phyloP scores from a whole-genome alignment of 441 rosid genomes.

The Populus hybrid region DNA sequence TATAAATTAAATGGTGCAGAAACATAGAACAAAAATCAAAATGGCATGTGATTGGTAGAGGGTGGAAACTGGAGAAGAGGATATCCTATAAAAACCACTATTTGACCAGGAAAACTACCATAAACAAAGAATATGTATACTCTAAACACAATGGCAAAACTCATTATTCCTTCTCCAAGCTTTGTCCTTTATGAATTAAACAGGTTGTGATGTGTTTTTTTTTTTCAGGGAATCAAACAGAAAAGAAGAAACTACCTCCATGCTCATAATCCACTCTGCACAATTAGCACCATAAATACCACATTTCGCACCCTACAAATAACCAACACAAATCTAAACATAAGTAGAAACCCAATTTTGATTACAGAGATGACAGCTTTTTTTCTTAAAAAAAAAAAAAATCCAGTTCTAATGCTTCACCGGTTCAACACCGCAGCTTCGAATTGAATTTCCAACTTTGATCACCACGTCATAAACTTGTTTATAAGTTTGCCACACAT shows the following conservation, averaged over 20 bases:
- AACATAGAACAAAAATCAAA: too few species aligned
- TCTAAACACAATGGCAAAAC: neutral
- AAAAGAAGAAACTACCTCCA: conserved; percentile 60
- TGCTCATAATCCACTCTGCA: conserved; percentile 91
- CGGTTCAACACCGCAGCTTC: conserved; percentile 72
- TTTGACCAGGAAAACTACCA: neutral
- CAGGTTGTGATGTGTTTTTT: neutral
- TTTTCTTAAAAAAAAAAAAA: too few species aligned
- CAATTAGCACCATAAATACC: conserved; percentile 89
- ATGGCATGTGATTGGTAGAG: neutral
- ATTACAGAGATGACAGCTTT: neutral
- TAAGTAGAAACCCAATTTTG: neutral
- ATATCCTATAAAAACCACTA: neutral
- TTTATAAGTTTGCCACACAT: conserved; percentile 77
- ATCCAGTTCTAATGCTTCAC: conserved; percentile 29
- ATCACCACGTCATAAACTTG: conserved; percentile 75
- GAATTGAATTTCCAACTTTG: conserved; percentile 76
- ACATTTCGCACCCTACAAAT: conserved; percentile 70
- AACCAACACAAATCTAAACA: neutral
- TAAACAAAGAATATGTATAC: neutral
- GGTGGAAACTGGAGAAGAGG: neutral
- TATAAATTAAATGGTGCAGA: too few species aligned
- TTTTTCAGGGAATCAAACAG: neutral
- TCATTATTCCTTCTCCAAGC: neutral
- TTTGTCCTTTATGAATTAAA: neutral